These are phyloP conservation scores for Prunus salicina DNA, from an alignment of 306 rosid genomes.

Conservation along the genomic window DNA sequence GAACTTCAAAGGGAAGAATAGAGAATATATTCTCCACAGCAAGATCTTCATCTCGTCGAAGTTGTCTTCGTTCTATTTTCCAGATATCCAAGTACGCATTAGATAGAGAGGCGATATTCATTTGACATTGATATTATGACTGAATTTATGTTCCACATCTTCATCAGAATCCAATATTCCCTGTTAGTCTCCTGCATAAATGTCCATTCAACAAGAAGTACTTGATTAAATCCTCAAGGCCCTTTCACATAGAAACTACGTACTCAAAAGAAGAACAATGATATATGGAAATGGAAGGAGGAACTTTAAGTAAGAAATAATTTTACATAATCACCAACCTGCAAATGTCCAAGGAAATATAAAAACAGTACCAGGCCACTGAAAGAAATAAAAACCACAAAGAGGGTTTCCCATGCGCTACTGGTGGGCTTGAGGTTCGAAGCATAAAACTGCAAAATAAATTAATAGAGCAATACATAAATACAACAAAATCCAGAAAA, in stretches of 20 bases:
- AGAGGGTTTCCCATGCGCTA: neutral
- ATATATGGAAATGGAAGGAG: too few relatives aligned
- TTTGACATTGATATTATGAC: neutral
- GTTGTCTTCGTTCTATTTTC: neutral
- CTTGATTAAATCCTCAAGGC: neutral
- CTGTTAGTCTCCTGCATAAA: neutral
- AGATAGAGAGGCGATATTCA: neutral
- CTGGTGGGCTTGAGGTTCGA: too few relatives aligned
- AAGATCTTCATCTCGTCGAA: neutral
- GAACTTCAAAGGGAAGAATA: neutral
- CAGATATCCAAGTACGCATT: rapidly evolving
- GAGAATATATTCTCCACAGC: neutral
- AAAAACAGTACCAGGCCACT: conserved; percentile 14
- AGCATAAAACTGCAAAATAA: too few relatives aligned
- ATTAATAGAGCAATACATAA: too few relatives aligned
- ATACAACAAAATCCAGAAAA: too few relatives aligned
- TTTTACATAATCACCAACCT: conserved; percentile 13
- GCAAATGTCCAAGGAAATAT: conserved; percentile 6
- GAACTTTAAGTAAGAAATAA: too few relatives aligned
- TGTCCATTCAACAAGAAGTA: neutral
- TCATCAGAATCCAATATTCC: too few relatives aligned
- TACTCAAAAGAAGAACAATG: too few relatives aligned
- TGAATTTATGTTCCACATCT: rapidly evolving
- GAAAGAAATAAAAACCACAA: conserved; percentile 8
- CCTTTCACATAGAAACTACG: too few relatives aligned